Evolutionary conservation across 345 rosid species (phyloP).

Genomic region (Ceriops decandra): DNA sequence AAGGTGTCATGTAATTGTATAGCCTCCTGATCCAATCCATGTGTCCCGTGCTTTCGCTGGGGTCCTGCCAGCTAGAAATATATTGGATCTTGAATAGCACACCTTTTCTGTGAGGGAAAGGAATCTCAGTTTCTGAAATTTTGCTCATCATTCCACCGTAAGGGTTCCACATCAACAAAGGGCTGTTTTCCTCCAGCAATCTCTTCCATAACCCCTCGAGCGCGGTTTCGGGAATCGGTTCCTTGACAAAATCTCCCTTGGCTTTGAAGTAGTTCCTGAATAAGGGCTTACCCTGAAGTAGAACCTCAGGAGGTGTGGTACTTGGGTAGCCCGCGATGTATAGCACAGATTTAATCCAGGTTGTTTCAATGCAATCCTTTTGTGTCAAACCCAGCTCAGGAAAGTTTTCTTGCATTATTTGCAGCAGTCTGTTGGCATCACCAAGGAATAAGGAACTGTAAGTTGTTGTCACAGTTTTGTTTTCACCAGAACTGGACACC

Average conservation of each 20-base stretch:
- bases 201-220: slow-evolving; percentile 6
- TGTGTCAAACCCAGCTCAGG: slow-evolving; percentile 31
- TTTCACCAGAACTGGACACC: background rate
- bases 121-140: slow-evolving; percentile 19
- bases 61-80: slow-evolving; percentile 4
- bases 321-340: slow-evolving; percentile 17
- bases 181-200: slow-evolving; percentile 11
- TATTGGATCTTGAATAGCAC: slow-evolving; percentile 22
- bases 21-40: slow-evolving; percentile 14
- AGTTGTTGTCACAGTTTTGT: slow-evolving; percentile 14
- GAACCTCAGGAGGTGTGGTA: slow-evolving; percentile 18
- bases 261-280: slow-evolving; percentile 30
- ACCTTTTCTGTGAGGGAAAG: slow-evolving; percentile 24
- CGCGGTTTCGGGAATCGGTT: slow-evolving; percentile 26
- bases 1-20: slow-evolving; percentile 17
- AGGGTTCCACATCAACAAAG: slow-evolving; percentile 26
- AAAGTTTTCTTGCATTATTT: slow-evolving; percentile 18
- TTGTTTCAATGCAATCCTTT: slow-evolving; percentile 30
- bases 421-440: slow-evolving; percentile 16
- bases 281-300: slow-evolving; percentile 20
- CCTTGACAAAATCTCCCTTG: slow-evolving; percentile 32
- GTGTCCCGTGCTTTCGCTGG: background rate
- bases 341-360: slow-evolving; percentile 25
- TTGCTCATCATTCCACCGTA: slow-evolving; percentile 31
- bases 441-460: slow-evolving; percentile 24